These are phyloP conservation scores for Sporothrix globosa DNA, from an alignment of 2,329 filamentous ascomycete genomes.

Conservation along the genomic window DNA sequence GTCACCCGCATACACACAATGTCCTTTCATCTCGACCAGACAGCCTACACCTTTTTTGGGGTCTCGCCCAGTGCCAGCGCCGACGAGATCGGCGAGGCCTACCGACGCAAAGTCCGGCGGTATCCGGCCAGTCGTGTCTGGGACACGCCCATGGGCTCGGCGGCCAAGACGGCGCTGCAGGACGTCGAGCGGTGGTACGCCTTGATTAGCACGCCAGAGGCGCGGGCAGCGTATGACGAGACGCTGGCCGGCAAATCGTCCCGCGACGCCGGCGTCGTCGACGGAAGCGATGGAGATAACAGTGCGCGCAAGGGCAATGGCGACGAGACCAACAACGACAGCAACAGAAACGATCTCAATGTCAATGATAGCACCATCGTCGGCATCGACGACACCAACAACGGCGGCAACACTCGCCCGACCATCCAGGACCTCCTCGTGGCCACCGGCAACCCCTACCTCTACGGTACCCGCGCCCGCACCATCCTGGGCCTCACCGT, in stretches of 20 bases:
- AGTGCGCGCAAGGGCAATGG: not conserved
- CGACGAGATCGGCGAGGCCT: not conserved
- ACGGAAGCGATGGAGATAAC: not conserved
- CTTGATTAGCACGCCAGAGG: not conserved
- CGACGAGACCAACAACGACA: not conserved
- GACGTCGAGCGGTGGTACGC: conserved; percentile 24
- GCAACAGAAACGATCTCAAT: not conserved
- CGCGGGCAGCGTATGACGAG: not conserved
- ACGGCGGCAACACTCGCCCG: no score
- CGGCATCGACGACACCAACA: not conserved
- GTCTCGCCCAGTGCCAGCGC: not conserved
- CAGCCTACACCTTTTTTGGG: conserved; percentile 24
- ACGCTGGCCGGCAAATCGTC: not conserved
- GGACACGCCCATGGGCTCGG: conserved; percentile 15
- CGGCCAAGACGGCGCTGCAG: conserved; percentile 13
- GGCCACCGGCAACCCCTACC: not conserved
- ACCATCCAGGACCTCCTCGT: not conserved
- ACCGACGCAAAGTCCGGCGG: not conserved
- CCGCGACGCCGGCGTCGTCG: not conserved
- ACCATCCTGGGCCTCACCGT: not conserved
- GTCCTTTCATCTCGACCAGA: conserved; percentile 9
- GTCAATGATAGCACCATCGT: not conserved
- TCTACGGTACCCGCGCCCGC: not conserved
- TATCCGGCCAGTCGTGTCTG: not conserved
- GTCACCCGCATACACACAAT: not conserved